Base-by-base conservation (phyloP, 1,284 basidiomycete genomes). In the Pseudozyma hubeiensis region DNA sequence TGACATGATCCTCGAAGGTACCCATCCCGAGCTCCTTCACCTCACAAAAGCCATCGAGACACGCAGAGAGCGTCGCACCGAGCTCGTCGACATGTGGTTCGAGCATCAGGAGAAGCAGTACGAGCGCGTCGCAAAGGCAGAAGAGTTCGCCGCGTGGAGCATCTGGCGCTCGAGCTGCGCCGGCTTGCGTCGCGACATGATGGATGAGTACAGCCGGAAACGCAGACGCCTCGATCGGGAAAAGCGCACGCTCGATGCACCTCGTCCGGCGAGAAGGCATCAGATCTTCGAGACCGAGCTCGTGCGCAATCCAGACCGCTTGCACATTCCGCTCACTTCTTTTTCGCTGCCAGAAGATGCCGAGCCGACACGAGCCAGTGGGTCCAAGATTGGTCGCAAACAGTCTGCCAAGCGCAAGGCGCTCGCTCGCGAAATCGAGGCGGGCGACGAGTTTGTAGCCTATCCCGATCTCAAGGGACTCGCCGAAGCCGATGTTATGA, bases 1-100 rank as follows among this genome's bases (percentile, higher is more conserved):
- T 62, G 86, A 87, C 31, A 87, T 87, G 84, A 85, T 89, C 44
- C 71, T 87, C 35, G 84, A 86, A 55, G 87, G 90, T 35, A 88
- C 89, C 1, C 93, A 95, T 79, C 93, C 93, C 0, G 93, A 95
- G 81, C 86, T 94, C 62, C 86, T 91, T 16, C 90, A 93, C 81
- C 86, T 95, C 5, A 91, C 92, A 53, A 79, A 81, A 19, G 72
- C 85, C 11, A 85, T 86, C 61, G 85, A 86, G 57, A 75, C 80
- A 35, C 80, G 85, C 5, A 59, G 82, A 31, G 78, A 81, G 34
- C 77, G 79, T 35, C 82, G 82, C 43, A 80, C 85, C n/a, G 75
- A 80, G 35, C 77, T 85, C 17, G 83, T 85, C 11, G 75, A 81
- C 29, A 57, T 73, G 44, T 82, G 79, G 75, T 77, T 85, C 44